phyloP scores from a whole-genome alignment of 345 rosid genomes.

The Streptanthus diversifolius region DNA sequence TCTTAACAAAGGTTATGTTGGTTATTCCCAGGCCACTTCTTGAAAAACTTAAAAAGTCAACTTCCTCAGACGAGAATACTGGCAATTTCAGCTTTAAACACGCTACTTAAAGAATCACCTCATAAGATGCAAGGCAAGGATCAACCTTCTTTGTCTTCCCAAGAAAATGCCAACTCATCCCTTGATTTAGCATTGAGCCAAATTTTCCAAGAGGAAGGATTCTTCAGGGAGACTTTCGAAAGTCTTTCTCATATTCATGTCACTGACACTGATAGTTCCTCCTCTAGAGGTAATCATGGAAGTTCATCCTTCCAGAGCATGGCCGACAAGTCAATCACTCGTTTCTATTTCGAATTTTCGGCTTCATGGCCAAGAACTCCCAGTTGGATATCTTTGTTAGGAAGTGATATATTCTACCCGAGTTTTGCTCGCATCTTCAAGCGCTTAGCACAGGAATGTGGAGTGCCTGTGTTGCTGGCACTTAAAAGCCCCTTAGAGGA shows the following conservation, averaged over 20 bases:
- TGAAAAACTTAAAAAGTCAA: conserved; percentile 90
- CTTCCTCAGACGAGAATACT: conserved; percentile 99
- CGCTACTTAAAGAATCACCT: conserved; percentile 88
- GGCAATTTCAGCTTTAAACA: conserved; percentile 94
- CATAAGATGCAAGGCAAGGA: conserved; percentile 61
- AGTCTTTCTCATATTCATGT: conserved; percentile 96
- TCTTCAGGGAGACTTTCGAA: conserved; percentile 77
- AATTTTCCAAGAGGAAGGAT: conserved; percentile 88
- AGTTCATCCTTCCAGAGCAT: conserved; percentile 80
- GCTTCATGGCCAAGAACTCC: conserved; percentile 99
- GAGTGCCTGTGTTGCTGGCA: conserved; percentile 68
- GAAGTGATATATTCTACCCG: conserved; percentile 86
- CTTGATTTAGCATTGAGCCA: conserved; percentile 76
- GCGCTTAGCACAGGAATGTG: conserved; percentile 94
- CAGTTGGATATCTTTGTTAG: conserved; percentile 91
- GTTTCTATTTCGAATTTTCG: conserved; percentile 91
- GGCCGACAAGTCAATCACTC: conserved; percentile 92
- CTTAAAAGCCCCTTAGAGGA: conserved; percentile 73
- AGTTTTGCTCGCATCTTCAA: conserved; percentile 93
- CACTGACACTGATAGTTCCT: conserved; percentile 65
- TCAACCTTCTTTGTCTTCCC: conserved; percentile 32
- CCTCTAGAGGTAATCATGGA: conserved; percentile 79
- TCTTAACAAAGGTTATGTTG: conserved; percentile 18
- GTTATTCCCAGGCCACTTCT: conserved; percentile 73
- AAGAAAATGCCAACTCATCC: conserved; percentile 52